Percentiles rank a stretch among this genome's conserved stretches.
Conservation (phyloP, 179 eudicot species). For the Vitellaria paradoxa region DNA sequence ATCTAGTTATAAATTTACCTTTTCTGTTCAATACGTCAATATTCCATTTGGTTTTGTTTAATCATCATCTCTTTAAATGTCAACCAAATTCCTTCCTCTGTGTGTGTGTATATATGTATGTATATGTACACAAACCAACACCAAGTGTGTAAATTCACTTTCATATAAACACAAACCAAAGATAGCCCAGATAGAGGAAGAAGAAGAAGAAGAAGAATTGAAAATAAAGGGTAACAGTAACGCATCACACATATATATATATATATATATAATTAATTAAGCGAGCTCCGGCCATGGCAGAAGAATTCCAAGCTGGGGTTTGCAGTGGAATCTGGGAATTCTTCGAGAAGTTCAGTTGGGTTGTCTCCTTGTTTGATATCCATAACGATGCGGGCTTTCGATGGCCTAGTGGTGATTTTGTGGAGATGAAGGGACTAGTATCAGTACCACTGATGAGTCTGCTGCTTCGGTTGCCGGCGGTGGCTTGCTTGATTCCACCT, state of each 20-base stretch:
- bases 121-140: slow-evolving; percentile 11
- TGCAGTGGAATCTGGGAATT: slow-evolving; percentile 33
- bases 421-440: slow-evolving; percentile 25
- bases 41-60: slow-evolving; percentile 7
- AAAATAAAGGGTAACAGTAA: no score
- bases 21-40: no score
- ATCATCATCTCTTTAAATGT: slow-evolving; percentile 38
- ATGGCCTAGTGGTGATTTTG: slow-evolving; percentile 26
- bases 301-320: slow-evolving; percentile 42
- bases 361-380: slow-evolving; percentile 41
- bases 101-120: no score
- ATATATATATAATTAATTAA: no score
- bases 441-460: slow-evolving; percentile 18
- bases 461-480: background rate
- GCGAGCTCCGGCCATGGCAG: slow-evolving; percentile 39
- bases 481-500: slow-evolving; percentile 13
- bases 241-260: no score
- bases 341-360: slow-evolving; percentile 29
- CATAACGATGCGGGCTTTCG: slow-evolving; percentile 32
- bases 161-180: background rate
- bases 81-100: slow-evolving; percentile 40
- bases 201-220: background rate
- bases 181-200: background rate
- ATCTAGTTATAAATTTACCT: no score
- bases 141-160: slow-evolving; percentile 10